These are phyloP conservation scores for Eucalyptus caleyi DNA, from an alignment of 345 rosid genomes.

Conservation along the genomic window DNA sequence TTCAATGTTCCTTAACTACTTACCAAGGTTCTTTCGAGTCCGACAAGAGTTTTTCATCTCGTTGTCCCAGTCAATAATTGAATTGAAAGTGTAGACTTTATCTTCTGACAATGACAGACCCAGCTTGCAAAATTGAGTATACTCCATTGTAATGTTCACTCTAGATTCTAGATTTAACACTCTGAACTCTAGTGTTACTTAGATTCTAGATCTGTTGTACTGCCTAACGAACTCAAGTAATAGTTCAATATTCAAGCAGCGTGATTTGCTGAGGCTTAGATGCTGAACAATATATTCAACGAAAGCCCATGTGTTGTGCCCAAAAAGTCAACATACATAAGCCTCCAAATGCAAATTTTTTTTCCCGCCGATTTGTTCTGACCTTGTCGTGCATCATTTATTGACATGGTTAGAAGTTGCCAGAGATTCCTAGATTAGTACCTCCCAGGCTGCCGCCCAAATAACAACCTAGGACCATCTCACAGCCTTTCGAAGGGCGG, in stretches of 20 bases:
- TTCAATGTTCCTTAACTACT: not conserved
- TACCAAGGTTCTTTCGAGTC: not conserved
- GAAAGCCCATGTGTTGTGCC: not conserved
- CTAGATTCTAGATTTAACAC: not conserved
- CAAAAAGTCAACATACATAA: not conserved
- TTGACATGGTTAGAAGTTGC: not conserved
- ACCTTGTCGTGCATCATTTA: not conserved
- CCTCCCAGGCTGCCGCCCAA: not conserved
- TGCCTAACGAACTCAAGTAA: not conserved
- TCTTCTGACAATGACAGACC: not conserved
- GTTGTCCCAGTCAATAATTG: not conserved
- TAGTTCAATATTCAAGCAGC: not conserved
- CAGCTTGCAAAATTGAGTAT: not conserved
- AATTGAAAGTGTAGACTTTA: not conserved
- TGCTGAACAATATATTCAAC: not conserved
- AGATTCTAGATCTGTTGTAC: not conserved
- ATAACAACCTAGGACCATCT: not conserved
- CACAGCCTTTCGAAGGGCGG: not conserved
- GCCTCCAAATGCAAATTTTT: not conserved
- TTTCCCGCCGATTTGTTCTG: not conserved
- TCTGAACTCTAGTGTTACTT: not conserved
- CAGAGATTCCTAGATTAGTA: not conserved
- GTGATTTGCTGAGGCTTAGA: not conserved
- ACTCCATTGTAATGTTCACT: not conserved
- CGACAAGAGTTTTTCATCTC: not conserved